Base-by-base conservation (phyloP, 371 early-diverging fungal species). In the Saksenaea oblongispora region DNA sequence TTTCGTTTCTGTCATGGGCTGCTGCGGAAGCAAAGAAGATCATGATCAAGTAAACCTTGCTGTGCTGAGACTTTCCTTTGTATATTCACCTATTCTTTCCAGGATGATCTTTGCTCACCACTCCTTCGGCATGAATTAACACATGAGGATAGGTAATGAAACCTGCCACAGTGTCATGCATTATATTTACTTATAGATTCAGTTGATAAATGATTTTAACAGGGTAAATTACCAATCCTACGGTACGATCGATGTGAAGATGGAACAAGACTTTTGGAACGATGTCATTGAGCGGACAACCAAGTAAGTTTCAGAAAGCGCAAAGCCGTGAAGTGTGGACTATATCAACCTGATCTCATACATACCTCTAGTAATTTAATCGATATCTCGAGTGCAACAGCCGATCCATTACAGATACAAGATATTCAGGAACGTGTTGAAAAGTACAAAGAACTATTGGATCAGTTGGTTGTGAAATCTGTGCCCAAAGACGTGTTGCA, bases 221-320 rank as follows among this genome's bases (percentile, higher is more conserved):
- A 73, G 70, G 41, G 69, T 73, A 54, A 68, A 65, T 31, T 80
- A 76, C 37, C 72, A 67, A 36, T 55, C 65, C 5, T 54, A 63
- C 44, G 79, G 78, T 36, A 73, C 72, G 13, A 79, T 77, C 34
- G 78, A 79, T 64, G 68, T 64, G 24, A 72, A 74, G 36, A 72
- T 72, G 53, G 83, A 83, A 62, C 79, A 79, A 61, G 79, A 76
- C 34, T 76, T 78, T 57, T 78, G 80, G 77, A 71, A 76, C 15
- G 69, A 65, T 42, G 72, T 83, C 22, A 70, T 83, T 58, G 75
- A 83, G 42, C 65, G 71, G 53, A 78, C 83, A 34, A 78, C 78
- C 61, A 73, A 76, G 83, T 76, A 73, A 62, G 62, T 56, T 24
- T 34, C 26, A 51, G 13, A 54, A 11, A 54, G 34, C 54, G 31